Evolutionary conservation across 1,284 basidiomycete genomes (phyloP), one percentile per base, ranked within the genome.

Genomic region (Pseudozyma hubeiensis): DNA sequence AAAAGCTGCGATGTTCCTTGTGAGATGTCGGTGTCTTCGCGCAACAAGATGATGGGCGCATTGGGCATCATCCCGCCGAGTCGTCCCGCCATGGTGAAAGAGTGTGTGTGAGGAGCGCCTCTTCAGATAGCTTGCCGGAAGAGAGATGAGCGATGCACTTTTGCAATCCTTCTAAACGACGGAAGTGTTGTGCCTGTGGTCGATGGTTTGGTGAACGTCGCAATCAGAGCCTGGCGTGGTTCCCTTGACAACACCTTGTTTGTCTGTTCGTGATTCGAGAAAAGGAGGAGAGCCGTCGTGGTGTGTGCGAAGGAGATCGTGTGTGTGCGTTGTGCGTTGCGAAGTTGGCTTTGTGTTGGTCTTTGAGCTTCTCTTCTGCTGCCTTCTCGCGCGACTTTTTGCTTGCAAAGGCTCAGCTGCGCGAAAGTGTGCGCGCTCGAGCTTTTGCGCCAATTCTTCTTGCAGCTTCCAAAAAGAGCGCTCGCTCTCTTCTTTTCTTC

Each of bases 1-100:
- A 99, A 89, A 53, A 98, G 87, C 86, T 99, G 96, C 10, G 91
- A 90, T 72, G 91, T 94, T 83, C 96, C 96, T 87, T 98, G 96
- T 16, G 94, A 97, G 9, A 93, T 91, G 86, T 98, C 96, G 75
- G 95, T 98, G 83, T 95, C 96, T 88, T 97, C 84, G 46, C 74
- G 63, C 40, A 83, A 64, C 17, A 84, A 72, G 58, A 84, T 80
- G 64, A 84, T 78, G 43, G 79, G 81, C 35, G 76, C 64, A 50
- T 75, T 74, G 58, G 76, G 77, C 69, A 73, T 73, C 79, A 80
- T 80, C 61, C 76, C 76, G 41, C 75, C 67, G 33, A 67, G 56
- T 69, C 70, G 58, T 14, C 70, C 70, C 54, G 70, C 70, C 70
- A 73, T 73, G n/a, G 4, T 64, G 37, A 37, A 14, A 16, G 30